phyloP scores from a whole-genome alignment of 1,284 basidiomycete species.

The Ganoderma lucidum region DNA sequence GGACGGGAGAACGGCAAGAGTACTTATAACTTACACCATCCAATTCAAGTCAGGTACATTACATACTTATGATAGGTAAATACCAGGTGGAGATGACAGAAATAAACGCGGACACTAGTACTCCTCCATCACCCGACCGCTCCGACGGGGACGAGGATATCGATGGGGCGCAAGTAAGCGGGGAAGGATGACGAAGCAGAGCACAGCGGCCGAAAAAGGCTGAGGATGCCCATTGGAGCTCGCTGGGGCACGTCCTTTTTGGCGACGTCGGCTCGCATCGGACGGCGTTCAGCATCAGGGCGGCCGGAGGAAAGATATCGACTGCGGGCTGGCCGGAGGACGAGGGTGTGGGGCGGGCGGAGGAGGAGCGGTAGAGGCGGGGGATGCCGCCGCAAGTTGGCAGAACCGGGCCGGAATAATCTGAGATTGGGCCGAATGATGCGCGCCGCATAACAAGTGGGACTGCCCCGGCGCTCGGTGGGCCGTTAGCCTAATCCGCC shows the following conservation, averaged over 20 bases:
- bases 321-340: constrained; percentile 2
- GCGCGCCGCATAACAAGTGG: constrained; percentile 32
- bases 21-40: neutral
- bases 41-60: neutral
- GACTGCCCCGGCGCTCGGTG: constrained; percentile 25
- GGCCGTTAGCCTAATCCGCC: constrained; percentile 17
- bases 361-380: constrained; percentile 10
- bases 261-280: constrained; percentile 5
- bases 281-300: constrained; percentile 5
- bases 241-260: constrained; percentile 22
- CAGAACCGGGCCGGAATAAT: constrained; percentile 30
- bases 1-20: constrained; percentile 14
- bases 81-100: neutral
- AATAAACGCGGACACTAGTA: neutral
- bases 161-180: neutral
- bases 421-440: constrained; percentile 33
- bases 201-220: neutral
- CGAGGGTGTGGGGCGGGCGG: constrained; percentile 5
- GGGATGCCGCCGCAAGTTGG: constrained; percentile 15
- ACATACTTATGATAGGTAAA: neutral
- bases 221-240: constrained; percentile 1
- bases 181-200: constrained; percentile 5
- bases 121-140: neutral
- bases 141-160: neutral
- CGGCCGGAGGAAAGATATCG: constrained; percentile 8